phyloP scores from a whole-genome alignment of 345 rosid genomes.

The Schrenkiella parvula region DNA sequence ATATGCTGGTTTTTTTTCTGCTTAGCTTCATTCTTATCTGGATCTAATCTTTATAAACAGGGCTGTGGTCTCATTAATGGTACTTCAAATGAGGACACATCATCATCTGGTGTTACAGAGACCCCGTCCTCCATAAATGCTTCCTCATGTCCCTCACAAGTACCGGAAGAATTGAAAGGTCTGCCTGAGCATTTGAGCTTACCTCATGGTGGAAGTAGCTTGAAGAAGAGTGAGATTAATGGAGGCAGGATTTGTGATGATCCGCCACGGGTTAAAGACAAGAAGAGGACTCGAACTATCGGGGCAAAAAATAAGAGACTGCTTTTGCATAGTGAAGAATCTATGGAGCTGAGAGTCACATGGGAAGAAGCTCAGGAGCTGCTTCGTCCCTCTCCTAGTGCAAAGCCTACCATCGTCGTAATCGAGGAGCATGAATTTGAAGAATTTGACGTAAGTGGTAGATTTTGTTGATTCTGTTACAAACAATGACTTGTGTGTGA shows the following conservation, averaged over 20 bases:
- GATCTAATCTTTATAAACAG: constrained; percentile 36
- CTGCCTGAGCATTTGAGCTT: constrained; percentile 39
- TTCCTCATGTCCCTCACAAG: constrained; percentile 40
- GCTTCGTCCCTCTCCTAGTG: constrained; percentile 74
- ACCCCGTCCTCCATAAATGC: constrained; percentile 37
- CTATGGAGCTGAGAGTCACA: constrained; percentile 67
- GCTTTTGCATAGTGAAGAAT: constrained; percentile 62
- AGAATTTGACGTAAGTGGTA: constrained; percentile 72
- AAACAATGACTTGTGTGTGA: neutral
- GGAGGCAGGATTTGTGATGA: constrained; percentile 41
- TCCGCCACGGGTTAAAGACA: constrained; percentile 38
- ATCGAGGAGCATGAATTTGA: constrained; percentile 84
- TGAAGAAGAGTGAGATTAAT: constrained; percentile 44
- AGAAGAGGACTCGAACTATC: constrained; percentile 69
- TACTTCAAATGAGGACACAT: constrained; percentile 44
- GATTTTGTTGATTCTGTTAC: neutral
- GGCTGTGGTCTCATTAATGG: constrained; percentile 38
- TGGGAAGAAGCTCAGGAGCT: constrained; percentile 94
- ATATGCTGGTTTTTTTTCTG: neutral
- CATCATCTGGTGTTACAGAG: constrained; percentile 47
- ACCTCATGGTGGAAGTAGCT: constrained; percentile 43
- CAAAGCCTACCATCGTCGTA: constrained; percentile 48
- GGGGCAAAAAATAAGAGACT: constrained; percentile 77
- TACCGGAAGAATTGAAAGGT: constrained; percentile 36
- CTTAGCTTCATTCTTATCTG: neutral